Evolutionary conservation across 768 basidiomycete genomes (phyloP).

Genomic region (Russula olivacea): DNA sequence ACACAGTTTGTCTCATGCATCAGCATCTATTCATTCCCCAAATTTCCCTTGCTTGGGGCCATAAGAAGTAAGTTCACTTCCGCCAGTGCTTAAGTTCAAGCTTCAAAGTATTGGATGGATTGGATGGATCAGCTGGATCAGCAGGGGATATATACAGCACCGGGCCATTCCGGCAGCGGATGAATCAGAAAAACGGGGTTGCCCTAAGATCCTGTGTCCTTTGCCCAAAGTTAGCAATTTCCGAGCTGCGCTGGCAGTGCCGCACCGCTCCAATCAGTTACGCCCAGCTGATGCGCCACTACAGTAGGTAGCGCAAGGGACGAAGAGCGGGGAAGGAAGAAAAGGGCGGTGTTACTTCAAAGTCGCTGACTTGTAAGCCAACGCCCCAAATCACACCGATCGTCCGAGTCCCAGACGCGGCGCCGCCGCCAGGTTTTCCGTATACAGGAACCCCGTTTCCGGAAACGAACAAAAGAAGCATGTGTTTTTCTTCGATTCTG

Average conservation of each 20-base stretch:
- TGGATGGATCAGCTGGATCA: background rate
- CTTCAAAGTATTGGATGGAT: background rate
- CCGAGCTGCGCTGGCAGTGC: background rate
- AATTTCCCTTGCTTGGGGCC: too few relatives aligned
- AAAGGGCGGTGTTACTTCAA: too few relatives aligned
- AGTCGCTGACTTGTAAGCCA: too few relatives aligned
- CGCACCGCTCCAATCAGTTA: background rate
- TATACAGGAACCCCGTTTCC: too few relatives aligned
- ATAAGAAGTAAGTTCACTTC: background rate
- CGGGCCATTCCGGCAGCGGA: background rate
- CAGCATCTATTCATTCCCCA: too few relatives aligned
- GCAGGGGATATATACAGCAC: slow-evolving; percentile 2
- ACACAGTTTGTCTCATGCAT: too few relatives aligned
- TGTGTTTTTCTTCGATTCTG: too few relatives aligned
- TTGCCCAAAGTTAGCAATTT: background rate
- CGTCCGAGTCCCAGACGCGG: too few relatives aligned
- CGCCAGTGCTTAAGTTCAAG: background rate
- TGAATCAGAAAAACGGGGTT: background rate
- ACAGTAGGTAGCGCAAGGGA: background rate
- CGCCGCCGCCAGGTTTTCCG: too few relatives aligned
- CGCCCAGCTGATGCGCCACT: background rate
- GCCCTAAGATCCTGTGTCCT: background rate
- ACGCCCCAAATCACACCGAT: too few relatives aligned
- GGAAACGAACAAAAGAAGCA: too few relatives aligned
- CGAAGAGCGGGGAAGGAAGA: background rate